Base-by-base conservation (phyloP, 208 protist genomes). In the Trypanosoma melophagium region DNA sequence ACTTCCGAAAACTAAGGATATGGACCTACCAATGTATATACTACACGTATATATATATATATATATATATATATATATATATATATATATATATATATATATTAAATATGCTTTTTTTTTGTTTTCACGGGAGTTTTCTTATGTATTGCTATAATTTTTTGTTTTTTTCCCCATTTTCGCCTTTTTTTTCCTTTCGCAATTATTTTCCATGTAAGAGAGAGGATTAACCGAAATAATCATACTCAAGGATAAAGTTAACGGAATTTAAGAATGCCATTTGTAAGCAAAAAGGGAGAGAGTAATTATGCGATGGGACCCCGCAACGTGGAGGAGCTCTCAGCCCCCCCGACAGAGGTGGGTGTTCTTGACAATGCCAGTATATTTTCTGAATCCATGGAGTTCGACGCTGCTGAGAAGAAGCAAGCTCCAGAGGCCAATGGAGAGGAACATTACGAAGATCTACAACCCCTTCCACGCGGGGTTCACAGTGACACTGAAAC, bases 291-390 rank as follows among this genome's bases (percentile, higher is more conserved):
- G 17, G 14, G n/a, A n/a, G 42, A 57, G 14, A 21, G 38, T 17
- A 69, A 65, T 35, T 66, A 66, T 58, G 58, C 45, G 21, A 21
- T 14, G 21, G 38, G 0, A 3, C 67, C 58, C 4, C 40, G 56
- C 47, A 49, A 51, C n/a, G 14, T 66, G 28, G 50, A 66, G 14
- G 67, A 58, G 1, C 22, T 22, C 69, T 87, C 86, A 16, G 79
- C 79, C 56, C 83, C 86, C 16, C 69, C 80, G 2, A 92, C 86
- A 1, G 86, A 92, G 61, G 76, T 57, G 19, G 76, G 79, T 35
- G 71, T 69, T 2, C 12, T 72, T 82, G 74, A 89, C 69, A 89
- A 86, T 61, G 74, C 81, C 73, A 92, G 83, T 47, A 73, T 92
- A 52, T 92, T 89, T 65, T 85, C 80, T 52, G 74, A 81, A 71